Conservation (phyloP, 179 eudicot genomes). For the Camellia oleifera region DNA sequence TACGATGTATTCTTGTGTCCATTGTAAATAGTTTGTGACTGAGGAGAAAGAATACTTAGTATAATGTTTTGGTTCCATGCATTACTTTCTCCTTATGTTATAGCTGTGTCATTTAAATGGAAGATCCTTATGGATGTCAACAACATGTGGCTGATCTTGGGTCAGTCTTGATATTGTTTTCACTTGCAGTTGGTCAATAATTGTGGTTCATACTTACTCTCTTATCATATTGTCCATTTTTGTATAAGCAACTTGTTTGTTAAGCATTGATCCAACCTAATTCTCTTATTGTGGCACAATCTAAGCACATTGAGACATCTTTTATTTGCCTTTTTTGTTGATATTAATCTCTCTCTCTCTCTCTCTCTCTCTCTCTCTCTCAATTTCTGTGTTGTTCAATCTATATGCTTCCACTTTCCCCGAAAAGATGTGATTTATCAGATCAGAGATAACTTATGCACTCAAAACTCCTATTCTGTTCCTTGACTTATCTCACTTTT, state of each 20-base stretch:
- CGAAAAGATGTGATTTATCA: background rate
- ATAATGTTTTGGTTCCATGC: background rate
- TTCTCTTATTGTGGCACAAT: background rate
- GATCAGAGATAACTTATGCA: background rate
- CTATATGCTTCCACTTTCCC: background rate
- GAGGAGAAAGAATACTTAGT: conserved; percentile 1
- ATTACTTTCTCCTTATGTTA: background rate
- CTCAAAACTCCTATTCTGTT: background rate
- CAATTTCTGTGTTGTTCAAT: background rate
- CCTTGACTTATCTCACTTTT: background rate
- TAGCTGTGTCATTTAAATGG: background rate
- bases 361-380: background rate
- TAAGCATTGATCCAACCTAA: background rate
- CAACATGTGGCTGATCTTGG: background rate
- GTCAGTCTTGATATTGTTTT: background rate
- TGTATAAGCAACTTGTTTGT: background rate
- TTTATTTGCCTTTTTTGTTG: background rate
- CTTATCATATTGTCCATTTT: background rate
- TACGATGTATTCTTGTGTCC: background rate
- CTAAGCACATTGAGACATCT: background rate
- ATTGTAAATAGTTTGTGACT: background rate
- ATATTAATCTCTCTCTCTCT: background rate
- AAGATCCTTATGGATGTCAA: background rate
- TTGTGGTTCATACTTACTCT: background rate
- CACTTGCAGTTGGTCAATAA: background rate